Conservation (phyloP, 352 stramenopile species). For the Phytopythium sindhum region DNA sequence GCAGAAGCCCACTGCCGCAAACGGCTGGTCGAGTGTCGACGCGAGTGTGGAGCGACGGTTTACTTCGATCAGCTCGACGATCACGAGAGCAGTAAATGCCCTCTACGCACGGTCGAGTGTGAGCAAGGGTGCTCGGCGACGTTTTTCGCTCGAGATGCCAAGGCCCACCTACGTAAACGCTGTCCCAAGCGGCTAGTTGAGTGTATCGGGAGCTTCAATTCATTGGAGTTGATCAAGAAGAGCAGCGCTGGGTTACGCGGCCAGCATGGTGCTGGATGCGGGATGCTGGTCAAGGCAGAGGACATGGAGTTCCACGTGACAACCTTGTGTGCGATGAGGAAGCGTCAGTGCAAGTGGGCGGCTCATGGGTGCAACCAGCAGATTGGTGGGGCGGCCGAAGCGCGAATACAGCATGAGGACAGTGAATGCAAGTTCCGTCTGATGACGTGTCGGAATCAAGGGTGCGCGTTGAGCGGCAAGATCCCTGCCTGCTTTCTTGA, state of each 20-base stretch:
- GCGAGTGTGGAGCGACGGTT: constrained; percentile 38
- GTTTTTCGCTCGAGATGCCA: constrained; percentile 40
- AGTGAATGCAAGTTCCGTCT: constrained; percentile 53
- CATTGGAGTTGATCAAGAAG: neutral
- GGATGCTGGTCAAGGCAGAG: constrained; percentile 34
- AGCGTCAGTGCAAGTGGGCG: constrained; percentile 50
- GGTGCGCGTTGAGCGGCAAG: constrained; percentile 34
- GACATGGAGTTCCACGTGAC: constrained; percentile 60
- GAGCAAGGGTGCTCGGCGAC: constrained; percentile 26
- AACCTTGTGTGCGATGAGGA: constrained; percentile 43
- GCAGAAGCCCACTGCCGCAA: constrained; percentile 57
- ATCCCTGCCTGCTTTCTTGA: constrained; percentile 45
- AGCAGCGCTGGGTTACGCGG: constrained; percentile 1
- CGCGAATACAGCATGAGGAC: constrained; percentile 51
- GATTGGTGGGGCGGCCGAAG: constrained; percentile 36
- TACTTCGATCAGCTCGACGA: constrained; percentile 37
- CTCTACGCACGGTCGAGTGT: constrained; percentile 43
- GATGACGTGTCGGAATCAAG: constrained; percentile 39
- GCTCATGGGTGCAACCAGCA: constrained; percentile 37
- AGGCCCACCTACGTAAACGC: constrained; percentile 30
- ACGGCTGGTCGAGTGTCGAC: constrained; percentile 41
- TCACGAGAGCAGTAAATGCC: constrained; percentile 53
- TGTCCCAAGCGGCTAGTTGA: constrained; percentile 54
- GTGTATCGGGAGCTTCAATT: constrained; percentile 22
- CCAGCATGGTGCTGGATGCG: constrained; percentile 34